These are phyloP conservation scores for Desmodesmus armatus DNA, from an alignment of 139 green algal genomes.

Conservation along the genomic window DNA sequence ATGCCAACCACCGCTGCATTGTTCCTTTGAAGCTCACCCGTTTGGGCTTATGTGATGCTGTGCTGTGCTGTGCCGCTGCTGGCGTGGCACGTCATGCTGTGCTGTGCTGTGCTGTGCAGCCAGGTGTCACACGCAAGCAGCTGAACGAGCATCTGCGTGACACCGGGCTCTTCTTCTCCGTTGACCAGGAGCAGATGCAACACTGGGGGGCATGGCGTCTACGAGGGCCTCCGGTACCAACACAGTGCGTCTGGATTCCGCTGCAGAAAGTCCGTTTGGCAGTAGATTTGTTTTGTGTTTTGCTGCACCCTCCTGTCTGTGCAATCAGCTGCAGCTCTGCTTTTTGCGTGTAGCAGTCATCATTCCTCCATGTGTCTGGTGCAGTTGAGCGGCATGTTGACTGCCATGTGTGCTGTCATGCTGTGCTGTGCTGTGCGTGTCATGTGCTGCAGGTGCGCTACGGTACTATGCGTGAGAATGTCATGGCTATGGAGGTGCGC, in stretches of 20 bases:
- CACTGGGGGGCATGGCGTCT: conserved; percentile 66
- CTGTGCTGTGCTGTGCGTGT: too few relatives aligned
- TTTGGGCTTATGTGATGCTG: not conserved
- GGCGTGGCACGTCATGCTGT: conserved; percentile 53
- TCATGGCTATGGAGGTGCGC: conserved; percentile 69
- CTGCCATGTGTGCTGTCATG: too few relatives aligned
- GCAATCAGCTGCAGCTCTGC: too few relatives aligned
- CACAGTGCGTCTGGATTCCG: conserved; percentile 53
- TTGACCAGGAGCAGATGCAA: conserved; percentile 72
- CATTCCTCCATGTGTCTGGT: too few relatives aligned
- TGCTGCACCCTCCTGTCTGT: too few relatives aligned
- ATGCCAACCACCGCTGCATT: not conserved
- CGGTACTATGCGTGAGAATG: conserved; percentile 80
- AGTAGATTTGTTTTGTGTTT: too few relatives aligned
- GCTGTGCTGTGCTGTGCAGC: conserved; percentile 47
- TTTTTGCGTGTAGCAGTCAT: too few relatives aligned
- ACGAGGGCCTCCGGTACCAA: conserved; percentile 77
- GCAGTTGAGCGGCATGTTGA: too few relatives aligned
- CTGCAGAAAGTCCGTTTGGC: not conserved
- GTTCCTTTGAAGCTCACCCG: not conserved
- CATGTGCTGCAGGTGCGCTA: too few relatives aligned
- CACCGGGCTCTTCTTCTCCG: conserved; percentile 75
- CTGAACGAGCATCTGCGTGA: conserved; percentile 69
- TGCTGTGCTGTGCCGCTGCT: conserved; percentile 49
- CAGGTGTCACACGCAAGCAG: conserved; percentile 71